Evolutionary conservation across 495 filamentous ascomycete genomes (phyloP), one percentile per base, ranked within the genome.

Genomic region (Darksidea phi): DNA sequence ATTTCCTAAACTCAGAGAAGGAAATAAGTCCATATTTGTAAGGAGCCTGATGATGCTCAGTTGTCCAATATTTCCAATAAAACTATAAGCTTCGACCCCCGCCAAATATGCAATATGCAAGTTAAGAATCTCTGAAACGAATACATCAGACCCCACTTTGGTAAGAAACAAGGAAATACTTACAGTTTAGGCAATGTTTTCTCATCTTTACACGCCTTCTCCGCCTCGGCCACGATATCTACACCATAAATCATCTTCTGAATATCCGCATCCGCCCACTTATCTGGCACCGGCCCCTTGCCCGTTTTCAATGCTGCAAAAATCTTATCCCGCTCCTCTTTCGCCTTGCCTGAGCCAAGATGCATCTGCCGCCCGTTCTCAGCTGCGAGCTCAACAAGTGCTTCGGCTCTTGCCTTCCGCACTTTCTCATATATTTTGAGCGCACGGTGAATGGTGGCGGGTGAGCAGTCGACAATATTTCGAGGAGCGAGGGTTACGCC

Each of bases 211-310:
- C 88, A 90, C 62, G 72, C 73, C 60, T 86, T 82, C 58, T 77
- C 71, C 2, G 85, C 78, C 41, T 82, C 82, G 72, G 81, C 76
- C 46, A 85, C 79, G 58, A 83, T 83, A 74, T 91, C 87, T 67
- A 83, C 75, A 20, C 86, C 84, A 72, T 89, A 90, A 66, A 91
- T 88, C 80, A 86, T 82, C 69, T 81, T 80, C 76, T 90, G 88
- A 50, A 90, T 85, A 69, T 89, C 86, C 24, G 84, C 84, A 80
- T 86, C 85, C 25, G 87, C 88, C 89, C 88, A 92, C 76, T 89
- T 88, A 75, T 92, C 88, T 11, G 88, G 87, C 52, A 83, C 77
- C 25, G 78, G 76, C 5, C 84, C 81, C 71, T 80, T 79, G 11
- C 83, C 82, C 62, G 77, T 73, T 67, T 80, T 84, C 58, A 84